Evolutionary conservation across 352 stramenopile genomes (phyloP).

Genomic region (Phytophthora brassicae): DNA sequence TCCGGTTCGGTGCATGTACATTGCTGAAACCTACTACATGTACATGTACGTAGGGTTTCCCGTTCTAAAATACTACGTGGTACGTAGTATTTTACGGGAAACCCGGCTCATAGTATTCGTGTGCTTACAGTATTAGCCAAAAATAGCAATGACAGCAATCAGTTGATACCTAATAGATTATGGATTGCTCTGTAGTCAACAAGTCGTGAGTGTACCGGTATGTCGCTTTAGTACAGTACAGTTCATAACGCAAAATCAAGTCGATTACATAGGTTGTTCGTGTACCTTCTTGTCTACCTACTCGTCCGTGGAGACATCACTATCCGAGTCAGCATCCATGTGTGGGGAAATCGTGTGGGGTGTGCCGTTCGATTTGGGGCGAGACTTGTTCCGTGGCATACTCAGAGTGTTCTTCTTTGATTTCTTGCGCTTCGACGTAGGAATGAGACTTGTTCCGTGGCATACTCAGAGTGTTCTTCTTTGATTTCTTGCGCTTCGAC

Average conservation of each 20-base stretch:
- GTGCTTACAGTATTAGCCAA: no score
- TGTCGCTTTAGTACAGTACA: no score
- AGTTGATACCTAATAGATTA: no score
- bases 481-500: slow-evolving; percentile 32
- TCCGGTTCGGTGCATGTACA: no score
- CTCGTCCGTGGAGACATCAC: slow-evolving; percentile 37
- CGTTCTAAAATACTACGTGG: no score
- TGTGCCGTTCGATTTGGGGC: slow-evolving; percentile 20
- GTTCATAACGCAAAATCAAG: not conserved
- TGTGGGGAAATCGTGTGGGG: slow-evolving; percentile 40
- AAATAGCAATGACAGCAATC: no score
- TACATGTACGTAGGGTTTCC: no score
- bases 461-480: slow-evolving; percentile 34
- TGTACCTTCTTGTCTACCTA: slow-evolving; percentile 16
- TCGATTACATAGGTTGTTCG: slow-evolving; percentile 18
- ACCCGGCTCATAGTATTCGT: no score
- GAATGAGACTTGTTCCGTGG: slow-evolving; percentile 30
- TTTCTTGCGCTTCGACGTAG: slow-evolving; percentile 33
- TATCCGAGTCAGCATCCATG: slow-evolving; percentile 42
- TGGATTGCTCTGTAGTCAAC: no score
- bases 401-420: slow-evolving; percentile 30
- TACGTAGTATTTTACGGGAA: no score
- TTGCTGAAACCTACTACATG: no score
- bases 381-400: slow-evolving; percentile 34
- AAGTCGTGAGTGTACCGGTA: no score